A percentile compares a stretch with the other conserved stretches of the same genome.
Conservation (phyloP, 768 basidiomycete genomes). For the Phanerodontia chrysosporium region DNA sequence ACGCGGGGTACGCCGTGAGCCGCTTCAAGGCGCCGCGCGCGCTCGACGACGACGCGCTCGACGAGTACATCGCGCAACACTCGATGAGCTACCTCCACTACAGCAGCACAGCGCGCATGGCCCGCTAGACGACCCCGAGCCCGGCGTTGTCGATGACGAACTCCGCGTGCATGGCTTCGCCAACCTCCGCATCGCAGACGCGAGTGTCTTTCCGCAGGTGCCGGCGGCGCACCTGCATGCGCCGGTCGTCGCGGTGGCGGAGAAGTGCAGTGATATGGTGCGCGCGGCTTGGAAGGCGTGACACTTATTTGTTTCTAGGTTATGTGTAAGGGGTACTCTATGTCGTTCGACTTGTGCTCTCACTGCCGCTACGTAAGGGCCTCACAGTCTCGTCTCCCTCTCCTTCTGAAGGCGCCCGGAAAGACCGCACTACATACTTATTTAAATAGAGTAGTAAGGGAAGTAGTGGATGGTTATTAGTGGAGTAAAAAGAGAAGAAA, state of each 20-base stretch:
- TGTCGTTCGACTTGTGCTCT: no score
- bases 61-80: constrained; percentile 12
- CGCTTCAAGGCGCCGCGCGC: neutral
- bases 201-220: constrained; percentile 24
- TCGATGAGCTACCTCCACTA: constrained; percentile 16
- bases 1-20: neutral
- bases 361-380: no score
- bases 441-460: no score
- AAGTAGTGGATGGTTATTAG: no score
- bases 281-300: neutral
- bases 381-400: no score
- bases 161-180: constrained; percentile 39
- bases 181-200: constrained; percentile 33
- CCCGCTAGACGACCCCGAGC: neutral
- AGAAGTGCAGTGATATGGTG: constrained; percentile 36
- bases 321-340: no score
- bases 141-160: constrained; percentile 40
- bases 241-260: constrained; percentile 30
- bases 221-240: constrained; percentile 31
- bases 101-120: constrained; percentile 36
- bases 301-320: no score
- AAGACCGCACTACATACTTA: no score
- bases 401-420: no score
- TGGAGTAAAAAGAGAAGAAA: no score
- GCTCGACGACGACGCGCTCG: neutral